Evolutionary conservation across 768 basidiomycete species (phyloP).

Genomic region (Kwoniella mangroviensis): DNA sequence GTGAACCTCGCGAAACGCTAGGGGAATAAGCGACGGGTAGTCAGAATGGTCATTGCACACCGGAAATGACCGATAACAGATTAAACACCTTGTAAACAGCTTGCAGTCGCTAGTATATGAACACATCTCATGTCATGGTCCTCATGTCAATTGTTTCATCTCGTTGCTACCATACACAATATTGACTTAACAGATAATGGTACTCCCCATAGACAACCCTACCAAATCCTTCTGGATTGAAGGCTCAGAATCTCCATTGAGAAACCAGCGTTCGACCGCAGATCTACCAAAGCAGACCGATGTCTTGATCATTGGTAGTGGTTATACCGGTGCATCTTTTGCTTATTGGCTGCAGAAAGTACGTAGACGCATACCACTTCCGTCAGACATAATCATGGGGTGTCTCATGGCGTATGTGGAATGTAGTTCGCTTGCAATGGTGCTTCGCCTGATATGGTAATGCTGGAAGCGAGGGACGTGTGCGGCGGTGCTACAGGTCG

Average conservation of each 20-base stretch:
- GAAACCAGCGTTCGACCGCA: constrained; percentile 25
- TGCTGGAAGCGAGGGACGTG: constrained; percentile 38
- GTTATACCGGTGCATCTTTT: constrained; percentile 29
- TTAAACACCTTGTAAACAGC: too few species aligned
- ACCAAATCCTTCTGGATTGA: constrained; percentile 40
- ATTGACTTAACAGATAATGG: constrained; percentile 20
- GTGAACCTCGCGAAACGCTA: too few species aligned
- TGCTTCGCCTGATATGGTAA: constrained; percentile 27
- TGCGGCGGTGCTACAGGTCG: constrained; percentile 40
- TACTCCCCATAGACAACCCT: constrained; percentile 32
- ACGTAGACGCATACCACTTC: not conserved
- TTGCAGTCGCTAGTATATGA: too few species aligned
- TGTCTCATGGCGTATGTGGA: too few species aligned
- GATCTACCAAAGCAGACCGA: constrained; percentile 29
- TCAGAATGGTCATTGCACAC: too few species aligned
- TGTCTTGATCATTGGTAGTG: constrained; percentile 36
- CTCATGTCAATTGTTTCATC: too few species aligned
- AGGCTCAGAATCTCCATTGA: constrained; percentile 28
- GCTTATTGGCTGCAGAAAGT: constrained; percentile 37
- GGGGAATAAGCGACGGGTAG: too few species aligned
- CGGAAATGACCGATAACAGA: too few species aligned
- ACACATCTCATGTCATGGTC: too few species aligned
- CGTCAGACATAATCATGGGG: too few species aligned
- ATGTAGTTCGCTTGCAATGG: constrained; percentile 26
- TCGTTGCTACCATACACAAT: too few species aligned